Evolutionary conservation across 768 basidiomycete genomes (phyloP), one percentile per base, ranked within the genome.

Genomic region (Amanita rubescens): DNA sequence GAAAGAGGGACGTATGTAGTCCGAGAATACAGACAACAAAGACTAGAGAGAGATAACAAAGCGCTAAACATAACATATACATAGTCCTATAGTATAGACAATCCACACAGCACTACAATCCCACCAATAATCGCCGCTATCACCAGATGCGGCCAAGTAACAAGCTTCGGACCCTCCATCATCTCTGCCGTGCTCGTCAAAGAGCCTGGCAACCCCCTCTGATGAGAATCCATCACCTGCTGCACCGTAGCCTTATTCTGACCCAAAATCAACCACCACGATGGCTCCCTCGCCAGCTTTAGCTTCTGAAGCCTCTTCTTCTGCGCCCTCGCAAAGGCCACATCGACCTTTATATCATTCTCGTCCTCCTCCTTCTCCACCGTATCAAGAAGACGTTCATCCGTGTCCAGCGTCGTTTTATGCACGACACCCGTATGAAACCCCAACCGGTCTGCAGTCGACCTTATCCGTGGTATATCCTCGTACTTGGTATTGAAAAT

Each of bases 231-330:
- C 3, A 66, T 35, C 32, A 69, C 25, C 20, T 67, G 58, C 34
- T 62, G 48, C 35, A 72, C 71, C 22, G 60, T 59, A 8, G 49
- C 55, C 27, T 55, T 55, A 50, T 66, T 61, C 51, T 60, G 59
- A 12, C 69, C 69, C 51, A 70, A 49, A 32, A 70, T 62, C 50
- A 72, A 48, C 66, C 66, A 69, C 65, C 66, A 68, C 32, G 69
- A 67, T 34, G 55, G 42, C 22, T 62, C 61, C 49, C 57, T 58
- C 50, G 38, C 45, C 35, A 57, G 15, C 11, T 33, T 30, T 8
- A 53, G 37, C 20, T n/a, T 52, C 11, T 33, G 32, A 9, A 53
- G 37, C 20, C 11, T 52, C 41, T 24, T 34, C 48, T 38, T 49
- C 41, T 45, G 24, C 51, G 50, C 49, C 47, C 42, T 50, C 38